Evolutionary conservation across 2,329 filamentous ascomycete species (phyloP), one percentile per base, ranked within the genome.

Genomic region (Monosporascus sp.): DNA sequence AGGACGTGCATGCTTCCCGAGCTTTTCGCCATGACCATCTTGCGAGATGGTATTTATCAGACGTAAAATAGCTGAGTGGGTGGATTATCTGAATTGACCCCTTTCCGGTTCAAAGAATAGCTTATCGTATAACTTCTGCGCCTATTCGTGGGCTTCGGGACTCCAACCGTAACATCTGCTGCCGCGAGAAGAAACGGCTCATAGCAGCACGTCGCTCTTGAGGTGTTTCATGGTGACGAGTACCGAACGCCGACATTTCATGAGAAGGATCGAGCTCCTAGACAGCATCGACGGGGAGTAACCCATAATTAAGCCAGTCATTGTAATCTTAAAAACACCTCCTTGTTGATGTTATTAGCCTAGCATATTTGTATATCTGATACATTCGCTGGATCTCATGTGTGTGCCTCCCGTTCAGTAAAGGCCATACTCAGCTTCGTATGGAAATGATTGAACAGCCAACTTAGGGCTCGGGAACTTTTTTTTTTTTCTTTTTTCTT

Each of bases 111-210:
- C 8, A 9, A 27, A 27, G 2, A 9, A 2, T 5, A 24, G 56
- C 52, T 66, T 65, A 54, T 65, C 59, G 50, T 60, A 62, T 0
- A 61, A 58, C 16, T 53, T 57, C 56, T 64, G 63, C 3, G 58
- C 58, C 37, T 63, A 50, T 3, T 52, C 56, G 41, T 61, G 57
- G 2, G 67, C 53, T 24, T 65, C 64, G 14, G 52, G 51, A 31
- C 52, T 67, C 65, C 14, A 67, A 64, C 63, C 59, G 58, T 3
- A 61, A 49, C 49, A 67, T 64, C 56, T 61, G 62, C 24, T 46
- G 40, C n/a, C 62, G 60, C 1, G 64, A 66, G 52, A 68, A 68
- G 55, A 65, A 68, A 35, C 57, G 59, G 49, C 58, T 56, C 44
- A 68, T 35, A 2, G 64, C 56, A 2, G 41, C 46, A 40, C 62